These are phyloP conservation scores for Phytophthora melonis DNA, from an alignment of 352 stramenopile species.

Conservation along the genomic window DNA sequence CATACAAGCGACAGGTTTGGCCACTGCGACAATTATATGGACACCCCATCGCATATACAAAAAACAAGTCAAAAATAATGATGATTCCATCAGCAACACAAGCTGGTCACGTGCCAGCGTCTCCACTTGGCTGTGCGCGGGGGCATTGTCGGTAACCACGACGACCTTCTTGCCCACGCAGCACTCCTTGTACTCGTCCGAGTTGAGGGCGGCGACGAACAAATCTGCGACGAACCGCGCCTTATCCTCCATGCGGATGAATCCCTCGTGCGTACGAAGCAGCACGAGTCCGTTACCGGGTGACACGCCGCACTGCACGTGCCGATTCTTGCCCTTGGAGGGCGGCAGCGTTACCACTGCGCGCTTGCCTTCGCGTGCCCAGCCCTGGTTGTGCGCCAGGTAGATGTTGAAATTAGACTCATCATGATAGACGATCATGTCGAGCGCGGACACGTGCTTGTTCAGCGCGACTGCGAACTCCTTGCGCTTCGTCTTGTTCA, in stretches of 20 bases:
- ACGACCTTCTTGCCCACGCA: not conserved
- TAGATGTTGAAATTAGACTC: conserved; percentile 21
- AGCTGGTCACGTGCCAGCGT: not conserved
- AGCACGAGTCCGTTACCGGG: not conserved
- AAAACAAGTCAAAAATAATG: not conserved
- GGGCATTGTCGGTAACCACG: not conserved
- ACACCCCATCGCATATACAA: not conserved
- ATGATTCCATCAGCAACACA: not conserved
- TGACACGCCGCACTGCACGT: not conserved
- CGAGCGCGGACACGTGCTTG: conserved; percentile 12
- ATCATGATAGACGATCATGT: conserved; percentile 40
- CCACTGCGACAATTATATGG: no score
- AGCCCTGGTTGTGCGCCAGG: conserved; percentile 9
- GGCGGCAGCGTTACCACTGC: not conserved
- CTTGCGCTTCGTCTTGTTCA: conserved; percentile 31
- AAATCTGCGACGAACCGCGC: not conserved
- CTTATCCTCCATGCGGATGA: not conserved
- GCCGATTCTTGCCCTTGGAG: not conserved
- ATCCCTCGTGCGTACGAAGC: not conserved
- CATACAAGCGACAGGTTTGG: no score
- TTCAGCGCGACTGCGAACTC: conserved; percentile 20
- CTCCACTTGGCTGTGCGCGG: not conserved
- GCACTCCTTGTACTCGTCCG: not conserved
- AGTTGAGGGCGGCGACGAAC: not conserved
- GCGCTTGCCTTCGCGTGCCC: conserved; percentile 11